Conservation (phyloP, 2,329 filamentous ascomycete species). For the Magnaporthiopsis rhizophila region DNA sequence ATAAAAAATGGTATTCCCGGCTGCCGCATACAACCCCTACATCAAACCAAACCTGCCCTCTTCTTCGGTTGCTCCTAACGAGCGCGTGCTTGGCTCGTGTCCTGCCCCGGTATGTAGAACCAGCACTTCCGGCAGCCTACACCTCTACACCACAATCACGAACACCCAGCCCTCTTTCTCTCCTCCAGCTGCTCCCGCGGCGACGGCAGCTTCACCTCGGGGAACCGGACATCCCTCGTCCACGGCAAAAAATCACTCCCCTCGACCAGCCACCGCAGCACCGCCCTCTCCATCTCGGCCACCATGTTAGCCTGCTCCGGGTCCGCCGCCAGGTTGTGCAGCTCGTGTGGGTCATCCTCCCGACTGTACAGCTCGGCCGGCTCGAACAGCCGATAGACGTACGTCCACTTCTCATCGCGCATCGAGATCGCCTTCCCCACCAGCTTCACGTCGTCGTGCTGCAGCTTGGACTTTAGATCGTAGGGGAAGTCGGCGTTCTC, state of each 20-base stretch:
- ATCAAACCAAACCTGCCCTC: no score
- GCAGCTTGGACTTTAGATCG: slow-evolving; percentile 35
- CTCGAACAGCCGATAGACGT: slow-evolving; percentile 37
- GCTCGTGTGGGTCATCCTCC: slow-evolving; percentile 25
- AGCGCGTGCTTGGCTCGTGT: no score
- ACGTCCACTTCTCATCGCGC: slow-evolving; percentile 30
- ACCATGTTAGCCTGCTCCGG: slow-evolving; percentile 17
- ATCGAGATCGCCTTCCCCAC: slow-evolving; percentile 34
- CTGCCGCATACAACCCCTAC: no score
- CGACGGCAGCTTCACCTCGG: not conserved
- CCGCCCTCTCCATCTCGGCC: slow-evolving; percentile 21
- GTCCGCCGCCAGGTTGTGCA: slow-evolving; percentile 28
- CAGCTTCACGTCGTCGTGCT: slow-evolving; percentile 33
- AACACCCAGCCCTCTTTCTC: not conserved
- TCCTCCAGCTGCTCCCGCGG: not conserved
- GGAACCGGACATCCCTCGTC: not conserved
- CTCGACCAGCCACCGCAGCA: slow-evolving; percentile 27
- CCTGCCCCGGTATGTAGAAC: no score
- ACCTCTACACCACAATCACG: no score
- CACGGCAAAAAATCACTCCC: slow-evolving; percentile 1
- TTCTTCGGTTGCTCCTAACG: no score
- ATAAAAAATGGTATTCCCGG: no score
- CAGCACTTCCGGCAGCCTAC: no score
- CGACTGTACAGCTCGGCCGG: slow-evolving; percentile 34
- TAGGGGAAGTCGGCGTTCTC: slow-evolving; percentile 36